Evolutionary conservation across 495 filamentous ascomycete genomes (phyloP).

Genomic region (Glonium stellatum): DNA sequence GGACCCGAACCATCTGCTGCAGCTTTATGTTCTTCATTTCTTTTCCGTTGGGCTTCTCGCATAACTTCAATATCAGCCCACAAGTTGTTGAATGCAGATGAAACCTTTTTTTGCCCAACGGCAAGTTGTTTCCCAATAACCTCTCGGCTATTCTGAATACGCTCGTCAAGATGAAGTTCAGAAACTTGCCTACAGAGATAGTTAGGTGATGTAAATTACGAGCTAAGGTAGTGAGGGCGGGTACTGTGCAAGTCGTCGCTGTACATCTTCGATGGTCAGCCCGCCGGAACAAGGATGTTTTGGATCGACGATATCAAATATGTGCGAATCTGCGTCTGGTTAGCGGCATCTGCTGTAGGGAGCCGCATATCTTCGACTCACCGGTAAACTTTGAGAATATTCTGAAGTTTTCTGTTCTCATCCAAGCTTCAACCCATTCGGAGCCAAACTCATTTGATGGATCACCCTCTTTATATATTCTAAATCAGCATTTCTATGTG

Average conservation of each 20-base stretch:
- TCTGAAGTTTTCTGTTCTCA: conserved; percentile 77
- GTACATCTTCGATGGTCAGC: conserved; percentile 88
- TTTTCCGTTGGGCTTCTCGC: conserved; percentile 71
- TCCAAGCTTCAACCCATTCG: conserved; percentile 76
- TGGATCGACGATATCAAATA: conserved; percentile 91
- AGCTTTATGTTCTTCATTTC: conserved; percentile 39
- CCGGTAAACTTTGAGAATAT: conserved; percentile 66
- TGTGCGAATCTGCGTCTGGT: conserved; percentile 57
- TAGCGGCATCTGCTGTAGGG: background rate
- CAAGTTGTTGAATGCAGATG: conserved; percentile 72
- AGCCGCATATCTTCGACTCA: conserved; percentile 27
- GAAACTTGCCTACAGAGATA: conserved; percentile 40
- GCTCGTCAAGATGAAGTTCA: conserved; percentile 82
- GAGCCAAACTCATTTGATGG: conserved; percentile 71
- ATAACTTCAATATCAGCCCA: conserved; percentile 84
- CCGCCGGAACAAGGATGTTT: conserved; percentile 92
- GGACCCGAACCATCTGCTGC: background rate
- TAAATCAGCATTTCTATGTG: background rate
- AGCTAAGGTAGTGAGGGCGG: conserved; percentile 39
- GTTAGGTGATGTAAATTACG: conserved; percentile 12
- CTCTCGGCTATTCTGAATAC: conserved; percentile 68
- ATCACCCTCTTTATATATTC: conserved; percentile 59
- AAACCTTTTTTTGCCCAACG: conserved; percentile 79
- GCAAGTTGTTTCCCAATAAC: conserved; percentile 69
- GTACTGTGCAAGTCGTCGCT: conserved; percentile 80